Evolutionary conservation across 192 early-diverging fungal genomes (phyloP), one percentile per base, ranked within the genome.

Genomic region (Coemansia pectinata): DNA sequence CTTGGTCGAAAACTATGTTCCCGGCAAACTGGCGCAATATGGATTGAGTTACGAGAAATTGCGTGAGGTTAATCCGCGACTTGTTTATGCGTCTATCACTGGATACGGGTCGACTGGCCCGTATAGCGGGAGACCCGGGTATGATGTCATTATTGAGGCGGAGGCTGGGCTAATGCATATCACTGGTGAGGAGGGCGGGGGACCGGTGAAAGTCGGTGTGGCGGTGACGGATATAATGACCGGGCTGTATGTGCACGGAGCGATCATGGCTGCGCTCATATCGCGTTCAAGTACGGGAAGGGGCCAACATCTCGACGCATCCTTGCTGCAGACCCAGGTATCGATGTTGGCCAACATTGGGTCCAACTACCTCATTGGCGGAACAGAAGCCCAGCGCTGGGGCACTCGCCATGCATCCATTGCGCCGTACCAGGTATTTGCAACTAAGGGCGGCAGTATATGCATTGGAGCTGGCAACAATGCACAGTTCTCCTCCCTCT

Each of bases 101-200:
- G 92, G 94, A 3, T 98, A 98, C 75, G 96, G 96, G 0, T 90
- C 91, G 29, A 89, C 87, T 0, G 96, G 96, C 0, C 94, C 96
- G 14, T 96, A 91, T 69, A 80, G 90, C 5, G 64, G 85, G n/a
- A 63, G 86, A 55, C 87, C 95, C 6, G 96, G 96, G 6, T 96
- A 98, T 71, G 96, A 96, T 86, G 93, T 93, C 39, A 91, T 93
- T 69, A 88, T 92, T 40, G 91, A 94, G 78, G 92, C 89, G 7
- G 94, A 96, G 72, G 95, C 92, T 19, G 96, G 96, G 19, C 63
- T 98, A 31, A 98, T 98, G 95, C 89, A 96, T 73, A 98, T 98
- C 40, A 98, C 96, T 5, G 96, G 95, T 15, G 95, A 96, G 67
- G 85, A 85, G 25, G 76, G 87, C 70, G 91, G 95, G 0, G 50